phyloP scores from a whole-genome alignment of 1,284 basidiomycete species.

The Puccinia sorghi region DNA sequence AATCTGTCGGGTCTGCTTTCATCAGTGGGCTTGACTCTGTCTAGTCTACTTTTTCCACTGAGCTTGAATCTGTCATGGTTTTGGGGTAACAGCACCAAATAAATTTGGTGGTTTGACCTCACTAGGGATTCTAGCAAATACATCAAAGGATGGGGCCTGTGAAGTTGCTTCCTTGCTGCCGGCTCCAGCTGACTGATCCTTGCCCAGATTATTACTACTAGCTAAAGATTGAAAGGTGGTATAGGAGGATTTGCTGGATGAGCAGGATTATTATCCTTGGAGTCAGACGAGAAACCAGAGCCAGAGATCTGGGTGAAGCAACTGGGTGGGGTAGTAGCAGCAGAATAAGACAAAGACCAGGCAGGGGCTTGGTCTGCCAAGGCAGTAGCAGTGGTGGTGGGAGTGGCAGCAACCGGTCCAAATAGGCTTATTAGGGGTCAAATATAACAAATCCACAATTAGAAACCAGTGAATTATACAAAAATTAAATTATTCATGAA shows the following conservation, averaged over 20 bases:
- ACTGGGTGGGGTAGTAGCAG: neutral
- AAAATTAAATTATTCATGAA: no score
- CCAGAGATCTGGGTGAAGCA: neutral
- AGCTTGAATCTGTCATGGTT: neutral
- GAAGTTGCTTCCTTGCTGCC: neutral
- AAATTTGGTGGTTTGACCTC: constrained; percentile 25
- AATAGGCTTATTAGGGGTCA: no score
- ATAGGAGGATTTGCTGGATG: neutral
- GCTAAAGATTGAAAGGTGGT: neutral
- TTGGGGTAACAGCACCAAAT: neutral
- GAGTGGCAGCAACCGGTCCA: neutral
- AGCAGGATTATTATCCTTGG: neutral
- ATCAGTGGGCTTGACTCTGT: neutral
- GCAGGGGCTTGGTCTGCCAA: neutral
- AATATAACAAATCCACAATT: no score
- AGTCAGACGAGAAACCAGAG: neutral
- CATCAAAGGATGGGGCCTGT: neutral
- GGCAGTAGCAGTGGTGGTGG: neutral
- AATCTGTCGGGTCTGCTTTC: neutral
- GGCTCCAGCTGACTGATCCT: neutral
- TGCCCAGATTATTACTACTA: neutral
- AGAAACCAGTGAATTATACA: no score
- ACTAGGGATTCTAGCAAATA: constrained; percentile 34
- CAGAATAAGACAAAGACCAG: neutral
- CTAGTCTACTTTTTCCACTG: neutral